Percentiles rank a stretch among this genome's conserved stretches.
Evolutionary conservation across 768 basidiomycete species (phyloP).

Genomic region (Rhizopogon rudus): DNA sequence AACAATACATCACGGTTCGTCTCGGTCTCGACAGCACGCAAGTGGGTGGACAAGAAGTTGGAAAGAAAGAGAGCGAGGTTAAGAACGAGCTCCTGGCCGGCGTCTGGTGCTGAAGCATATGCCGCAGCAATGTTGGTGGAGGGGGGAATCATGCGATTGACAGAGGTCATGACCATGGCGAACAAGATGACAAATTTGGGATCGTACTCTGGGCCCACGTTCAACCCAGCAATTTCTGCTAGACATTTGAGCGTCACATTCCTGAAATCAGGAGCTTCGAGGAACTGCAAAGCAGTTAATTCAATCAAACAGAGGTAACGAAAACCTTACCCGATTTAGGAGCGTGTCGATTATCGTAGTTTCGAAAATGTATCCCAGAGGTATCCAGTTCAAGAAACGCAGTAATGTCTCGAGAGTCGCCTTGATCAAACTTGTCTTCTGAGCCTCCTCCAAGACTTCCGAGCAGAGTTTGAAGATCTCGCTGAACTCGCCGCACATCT

Average conservation of each 20-base stretch:
- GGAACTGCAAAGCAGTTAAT: slow-evolving; percentile 54
- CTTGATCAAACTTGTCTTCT: slow-evolving; percentile 90
- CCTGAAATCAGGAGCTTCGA: slow-evolving; percentile 95
- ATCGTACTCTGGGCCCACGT: slow-evolving; percentile 95
- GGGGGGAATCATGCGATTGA: slow-evolving; percentile 96
- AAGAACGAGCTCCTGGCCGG: slow-evolving; percentile 94
- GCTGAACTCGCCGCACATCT: slow-evolving; percentile 95
- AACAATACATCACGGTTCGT: slow-evolving; percentile 87
- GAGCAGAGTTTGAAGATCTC: slow-evolving; percentile 98
- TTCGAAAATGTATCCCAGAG: slow-evolving; percentile 97
- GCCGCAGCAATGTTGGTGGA: slow-evolving; percentile 92
- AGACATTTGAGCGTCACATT: slow-evolving; percentile 96
- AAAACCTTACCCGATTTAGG: slow-evolving; percentile 72
- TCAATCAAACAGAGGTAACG: slow-evolving; percentile 7
- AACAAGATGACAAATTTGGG: slow-evolving; percentile 97
- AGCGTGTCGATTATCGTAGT: slow-evolving; percentile 95
- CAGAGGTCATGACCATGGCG: slow-evolving; percentile 95
- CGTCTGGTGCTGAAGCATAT: slow-evolving; percentile 83
- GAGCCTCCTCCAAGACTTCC: slow-evolving; percentile 95
- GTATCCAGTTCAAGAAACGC: slow-evolving; percentile 98
- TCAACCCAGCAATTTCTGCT: slow-evolving; percentile 92
- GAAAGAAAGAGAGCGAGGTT: slow-evolving; percentile 97
- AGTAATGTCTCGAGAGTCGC: slow-evolving; percentile 93
- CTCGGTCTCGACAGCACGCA: slow-evolving; percentile 91
- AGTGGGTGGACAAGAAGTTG: slow-evolving; percentile 92